Evolutionary conservation across 768 basidiomycete species (phyloP).

Genomic region (Termitomyces bulborhizus): DNA sequence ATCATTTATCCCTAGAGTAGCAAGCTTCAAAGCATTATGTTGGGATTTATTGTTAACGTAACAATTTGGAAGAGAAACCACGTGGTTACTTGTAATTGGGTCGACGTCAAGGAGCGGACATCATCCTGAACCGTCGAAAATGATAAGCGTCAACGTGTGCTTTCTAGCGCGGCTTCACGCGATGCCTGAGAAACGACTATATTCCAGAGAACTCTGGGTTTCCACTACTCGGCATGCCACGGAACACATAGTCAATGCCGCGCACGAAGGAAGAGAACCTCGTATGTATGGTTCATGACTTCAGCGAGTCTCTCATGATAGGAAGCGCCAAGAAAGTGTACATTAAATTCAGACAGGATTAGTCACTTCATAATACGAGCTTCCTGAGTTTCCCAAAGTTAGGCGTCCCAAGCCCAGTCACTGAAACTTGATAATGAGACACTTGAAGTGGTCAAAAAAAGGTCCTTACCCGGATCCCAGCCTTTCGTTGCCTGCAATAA

Average conservation of each 20-base stretch:
- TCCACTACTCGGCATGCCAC: not conserved
- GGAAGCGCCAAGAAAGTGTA: not conserved
- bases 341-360: not conserved
- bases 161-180: too few species aligned
- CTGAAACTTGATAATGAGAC: constrained; percentile 20
- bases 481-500: constrained; percentile 38
- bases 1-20: not conserved
- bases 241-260: not conserved
- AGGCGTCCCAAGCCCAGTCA: constrained; percentile 52
- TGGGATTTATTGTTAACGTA: not conserved
- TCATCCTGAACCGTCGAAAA: not conserved
- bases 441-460: not conserved
- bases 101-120: not conserved
- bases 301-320: not conserved
- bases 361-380: constrained; percentile 20
- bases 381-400: constrained; percentile 41
- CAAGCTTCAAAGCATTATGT: not conserved
- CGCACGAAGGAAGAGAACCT: not conserved
- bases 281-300: not conserved
- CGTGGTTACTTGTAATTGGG: not conserved
- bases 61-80: not conserved
- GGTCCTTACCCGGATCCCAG: constrained; percentile 51
- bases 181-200: not conserved
- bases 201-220: not conserved
- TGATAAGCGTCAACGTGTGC: not conserved